Conservation (phyloP, 1,139 yeast genomes). For the Pichia sorboxylosa region DNA sequence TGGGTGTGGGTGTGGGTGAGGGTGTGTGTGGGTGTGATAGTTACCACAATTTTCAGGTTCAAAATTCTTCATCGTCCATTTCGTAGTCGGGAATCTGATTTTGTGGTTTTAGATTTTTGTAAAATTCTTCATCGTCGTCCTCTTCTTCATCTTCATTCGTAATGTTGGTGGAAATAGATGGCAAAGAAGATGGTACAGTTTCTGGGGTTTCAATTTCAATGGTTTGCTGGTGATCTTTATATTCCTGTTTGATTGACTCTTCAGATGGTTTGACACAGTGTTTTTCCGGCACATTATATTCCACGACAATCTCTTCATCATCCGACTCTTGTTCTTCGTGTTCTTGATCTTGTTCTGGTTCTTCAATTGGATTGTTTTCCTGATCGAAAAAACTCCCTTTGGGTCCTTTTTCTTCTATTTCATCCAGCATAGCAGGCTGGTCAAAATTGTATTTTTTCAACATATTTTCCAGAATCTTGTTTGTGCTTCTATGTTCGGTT, state of each 20-base stretch:
- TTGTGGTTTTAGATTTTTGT: slow-evolving; percentile 7
- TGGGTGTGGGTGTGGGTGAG: not conserved
- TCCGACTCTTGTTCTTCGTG: slow-evolving; percentile 4
- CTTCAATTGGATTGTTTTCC: slow-evolving; percentile 21
- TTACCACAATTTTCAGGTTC: not conserved
- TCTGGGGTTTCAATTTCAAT: not conserved
- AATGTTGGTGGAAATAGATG: no score
- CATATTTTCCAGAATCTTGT: slow-evolving; percentile 40
- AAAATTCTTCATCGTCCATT: no score
- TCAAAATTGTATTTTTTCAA: slow-evolving; percentile 48
- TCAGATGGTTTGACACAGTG: slow-evolving; percentile 12
- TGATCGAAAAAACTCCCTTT: slow-evolving; percentile 24
- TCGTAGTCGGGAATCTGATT: no score
- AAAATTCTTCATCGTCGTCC: slow-evolving; percentile 17
- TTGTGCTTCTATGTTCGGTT: slow-evolving; percentile 29
- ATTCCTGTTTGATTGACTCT: slow-evolving; percentile 20
- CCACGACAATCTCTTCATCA: slow-evolving; percentile 15
- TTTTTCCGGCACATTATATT: slow-evolving; percentile 10
- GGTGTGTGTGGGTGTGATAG: not conserved
- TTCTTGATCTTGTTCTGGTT: slow-evolving; percentile 9
- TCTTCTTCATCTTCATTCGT: slow-evolving; percentile 13
- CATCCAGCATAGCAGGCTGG: slow-evolving; percentile 44
- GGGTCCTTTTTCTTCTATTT: slow-evolving; percentile 27
- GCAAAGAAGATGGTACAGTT: no score
- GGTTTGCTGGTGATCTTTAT: slow-evolving; percentile 9